Evolutionary conservation across 2,329 filamentous ascomycete species (phyloP), one percentile per base, ranked within the genome.

Genomic region (Aspergillus uvarum): DNA sequence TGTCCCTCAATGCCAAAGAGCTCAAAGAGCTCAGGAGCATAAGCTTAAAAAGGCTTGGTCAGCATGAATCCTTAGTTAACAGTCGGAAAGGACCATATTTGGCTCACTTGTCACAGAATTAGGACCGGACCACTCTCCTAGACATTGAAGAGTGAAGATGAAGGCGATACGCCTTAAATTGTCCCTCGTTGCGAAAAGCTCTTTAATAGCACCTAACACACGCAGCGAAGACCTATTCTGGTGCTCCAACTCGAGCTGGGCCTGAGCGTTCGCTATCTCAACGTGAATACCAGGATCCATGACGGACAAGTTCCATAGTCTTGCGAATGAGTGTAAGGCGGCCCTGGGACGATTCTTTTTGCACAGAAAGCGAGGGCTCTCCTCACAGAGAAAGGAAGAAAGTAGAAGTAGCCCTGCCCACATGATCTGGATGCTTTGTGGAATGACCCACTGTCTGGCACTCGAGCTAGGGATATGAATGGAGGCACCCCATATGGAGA

Each of bases 101-200:
- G 7, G 26, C 56, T 31, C 56, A 26, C 91, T 84, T 0, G 89
- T 92, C 71, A 92, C 90, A 51, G 82, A 85, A 11, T 85, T 85
- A 2, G 88, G 87, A 0, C 89, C 89, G 1, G 83, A 87, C 89
- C 88, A 92, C 70, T 92, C 89, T 0, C 82, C 82, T 1, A 92
- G 79, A 51, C 92, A 73, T 73, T 92, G 89, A 0, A 86, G 84
- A 73, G 86, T 82, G 19, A 32, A 55, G 6, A 55, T 47, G 6
- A 48, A 32, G 4, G 42, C 53, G 12, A 55, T 55, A 11, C 53
- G 42, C 19, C 47, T 55, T 26, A 55, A 16, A 26, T 55, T 42
- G 6, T 29, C 26, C 14, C 32, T 55, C n/a, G 53, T 48, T 11
- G 42, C 31, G 7, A 55, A 48, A 6, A 55, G 53, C 42, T 48